Evolutionary conservation across 768 basidiomycete species (phyloP).

Genomic region (Omphalotus guepiniiformis): DNA sequence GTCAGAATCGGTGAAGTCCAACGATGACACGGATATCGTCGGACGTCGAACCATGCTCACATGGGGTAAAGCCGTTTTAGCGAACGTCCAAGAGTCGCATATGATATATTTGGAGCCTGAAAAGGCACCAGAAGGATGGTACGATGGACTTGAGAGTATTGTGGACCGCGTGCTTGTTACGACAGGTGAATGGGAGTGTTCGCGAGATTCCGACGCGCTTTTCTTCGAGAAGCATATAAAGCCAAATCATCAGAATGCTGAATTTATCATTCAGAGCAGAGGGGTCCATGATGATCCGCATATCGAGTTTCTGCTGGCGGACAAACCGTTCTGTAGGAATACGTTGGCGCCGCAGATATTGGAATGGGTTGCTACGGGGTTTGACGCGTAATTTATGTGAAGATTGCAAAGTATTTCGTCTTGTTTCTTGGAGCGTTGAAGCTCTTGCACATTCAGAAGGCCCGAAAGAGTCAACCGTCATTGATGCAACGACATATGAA

Average conservation of each 20-base stretch:
- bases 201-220: constrained; percentile 27
- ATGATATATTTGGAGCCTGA: constrained; percentile 27
- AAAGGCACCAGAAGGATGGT: constrained; percentile 31
- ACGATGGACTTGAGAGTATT: constrained; percentile 23
- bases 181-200: constrained; percentile 29
- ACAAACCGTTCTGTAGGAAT: neutral
- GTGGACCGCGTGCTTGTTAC: constrained; percentile 33
- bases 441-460: too few relatives aligned
- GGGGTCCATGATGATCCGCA: constrained; percentile 36
- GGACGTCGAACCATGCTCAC: constrained; percentile 6
- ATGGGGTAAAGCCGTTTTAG: constrained; percentile 19
- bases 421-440: too few relatives aligned
- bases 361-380: neutral
- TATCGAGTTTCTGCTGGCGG: constrained; percentile 17
- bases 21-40: constrained; percentile 24
- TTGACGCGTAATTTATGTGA: too few relatives aligned
- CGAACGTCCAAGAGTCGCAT: constrained; percentile 20
- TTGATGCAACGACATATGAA: too few relatives aligned
- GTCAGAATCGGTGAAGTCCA: constrained; percentile 9
- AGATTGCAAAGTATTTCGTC: too few relatives aligned
- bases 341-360: neutral
- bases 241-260: constrained; percentile 14
- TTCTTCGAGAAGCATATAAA: constrained; percentile 18
- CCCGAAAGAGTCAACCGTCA: too few relatives aligned
- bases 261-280: constrained; percentile 24